phyloP scores from a whole-genome alignment of 2,329 filamentous ascomycete species.

The Exophiala phaeomuriformis region DNA sequence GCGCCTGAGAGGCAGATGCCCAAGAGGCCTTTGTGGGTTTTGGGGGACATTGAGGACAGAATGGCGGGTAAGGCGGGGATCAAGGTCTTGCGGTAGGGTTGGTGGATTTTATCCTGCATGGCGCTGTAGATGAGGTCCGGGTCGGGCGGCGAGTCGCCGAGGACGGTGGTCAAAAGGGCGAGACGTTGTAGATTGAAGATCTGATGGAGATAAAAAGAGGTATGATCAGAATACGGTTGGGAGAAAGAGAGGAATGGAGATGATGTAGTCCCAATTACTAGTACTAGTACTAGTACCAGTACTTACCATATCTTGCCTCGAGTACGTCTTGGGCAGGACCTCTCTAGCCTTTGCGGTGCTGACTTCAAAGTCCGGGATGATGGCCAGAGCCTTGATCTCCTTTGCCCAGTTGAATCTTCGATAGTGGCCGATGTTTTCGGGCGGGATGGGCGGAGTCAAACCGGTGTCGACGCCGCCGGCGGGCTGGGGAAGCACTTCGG shows the following conservation, averaged over 20 bases:
- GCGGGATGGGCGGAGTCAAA: conserved; percentile 77
- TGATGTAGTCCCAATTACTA: too few relatives aligned
- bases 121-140: conserved; percentile 91
- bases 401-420: conserved; percentile 90
- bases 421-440: conserved; percentile 86
- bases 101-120: conserved; percentile 98
- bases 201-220: conserved; percentile 23
- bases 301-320: conserved; percentile 72
- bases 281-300: neutral
- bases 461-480: conserved; percentile 90
- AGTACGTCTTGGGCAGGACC: conserved; percentile 74
- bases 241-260: neutral
- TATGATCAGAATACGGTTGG: neutral
- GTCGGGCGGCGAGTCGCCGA: conserved; percentile 83
- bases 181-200: conserved; percentile 90
- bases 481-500: conserved; percentile 83
- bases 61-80: conserved; percentile 90
- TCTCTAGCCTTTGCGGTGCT: conserved; percentile 85
- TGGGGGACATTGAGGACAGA: conserved; percentile 81
- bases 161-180: conserved; percentile 78
- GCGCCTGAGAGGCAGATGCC: conserved; percentile 94
- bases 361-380: conserved; percentile 93
- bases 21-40: conserved; percentile 76
- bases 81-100: conserved; percentile 85
- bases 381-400: conserved; percentile 93